Evolutionary conservation across 768 basidiomycete species (phyloP), one percentile per base, ranked within the genome.

Genomic region (Tubosaeta sp.): DNA sequence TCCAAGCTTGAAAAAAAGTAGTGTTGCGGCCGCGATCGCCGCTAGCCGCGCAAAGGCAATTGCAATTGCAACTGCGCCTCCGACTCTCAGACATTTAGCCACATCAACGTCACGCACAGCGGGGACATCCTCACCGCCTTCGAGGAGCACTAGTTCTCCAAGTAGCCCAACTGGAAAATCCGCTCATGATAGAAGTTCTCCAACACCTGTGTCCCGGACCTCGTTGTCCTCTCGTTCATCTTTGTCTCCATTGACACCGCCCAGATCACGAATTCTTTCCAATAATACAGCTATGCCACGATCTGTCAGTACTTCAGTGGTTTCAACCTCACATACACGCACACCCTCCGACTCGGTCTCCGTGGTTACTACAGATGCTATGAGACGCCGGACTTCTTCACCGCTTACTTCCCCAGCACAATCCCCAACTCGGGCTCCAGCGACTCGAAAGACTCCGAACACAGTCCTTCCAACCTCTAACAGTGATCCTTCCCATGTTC

Each of bases 11-110:
- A 93, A 92, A 72, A 93, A 93, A 68, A 81, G 81, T 40, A 90
- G 89, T 51, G 75, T 94, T 49, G 86, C 89, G 35, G 89, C 92
- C 9, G 83, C 90, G 21, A 89, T 94, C 59, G 93, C 93, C 35
- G 91, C 93, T 19, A 94, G 88, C 64, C 80, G 92, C 21, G 90
- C 87, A 14, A 94, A 90, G 64, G 89, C 90, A 14, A 91, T 84
- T 61, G 85, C 81, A 19, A 90, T 90, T 53, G 88, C 90, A 3
- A 84, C 77, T 29, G 87, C 89, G 9, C 90, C 90, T 18, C 90
- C 90, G 4, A 79, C 80, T 45, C 74, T 90, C 44, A 78, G 86
- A 46, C 90, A 92, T 65, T 88, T 90, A 64, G 87, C 89, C 6
- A 91, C 87, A 9, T 87, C 89, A 44, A 73, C 70, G 14, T 75